Conservation (phyloP, 2,329 filamentous ascomycete species). For the Rutstroemia sydowiana region DNA sequence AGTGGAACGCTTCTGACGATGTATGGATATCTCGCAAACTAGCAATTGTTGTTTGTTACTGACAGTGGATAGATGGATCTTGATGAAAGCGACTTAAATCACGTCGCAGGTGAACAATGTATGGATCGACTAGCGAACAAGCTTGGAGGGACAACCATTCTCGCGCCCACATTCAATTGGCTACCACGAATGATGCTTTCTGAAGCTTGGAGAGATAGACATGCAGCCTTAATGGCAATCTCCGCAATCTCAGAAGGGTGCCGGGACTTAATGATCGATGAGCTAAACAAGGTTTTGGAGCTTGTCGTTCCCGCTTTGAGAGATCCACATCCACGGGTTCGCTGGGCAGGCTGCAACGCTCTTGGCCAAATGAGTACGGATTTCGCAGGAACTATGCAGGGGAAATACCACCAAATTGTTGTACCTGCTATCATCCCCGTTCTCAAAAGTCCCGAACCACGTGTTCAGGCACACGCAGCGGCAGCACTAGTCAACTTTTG, state of each 20-base stretch:
- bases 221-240: conserved; percentile 97
- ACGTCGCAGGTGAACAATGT: conserved; percentile 94
- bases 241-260: conserved; percentile 98
- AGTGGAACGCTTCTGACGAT: conserved; percentile 92
- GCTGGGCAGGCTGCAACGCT: conserved; percentile 96
- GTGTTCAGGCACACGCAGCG: conserved; percentile 93
- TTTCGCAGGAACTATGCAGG: conserved; percentile 96
- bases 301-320: conserved; percentile 87
- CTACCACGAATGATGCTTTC: conserved; percentile 97
- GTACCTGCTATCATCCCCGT: conserved; percentile 90
- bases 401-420: conserved; percentile 83
- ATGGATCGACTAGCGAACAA: conserved; percentile 98
- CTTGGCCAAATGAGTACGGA: conserved; percentile 99
- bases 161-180: conserved; percentile 94
- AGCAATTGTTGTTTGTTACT: conserved; percentile 15
- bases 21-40: conserved; percentile 36
- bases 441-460: conserved; percentile 78
- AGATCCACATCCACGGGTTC: conserved; percentile 86
- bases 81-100: conserved; percentile 94
- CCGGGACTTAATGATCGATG: conserved; percentile 88
- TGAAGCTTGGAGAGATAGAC: conserved; percentile 86
- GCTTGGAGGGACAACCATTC: conserved; percentile 84
- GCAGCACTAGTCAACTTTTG: conserved; percentile 99
- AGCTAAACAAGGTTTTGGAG: conserved; percentile 88
- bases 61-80: conserved; percentile 62